phyloP scores from a whole-genome alignment of 2,329 filamentous ascomycete genomes.

The Calonectria pteridis region DNA sequence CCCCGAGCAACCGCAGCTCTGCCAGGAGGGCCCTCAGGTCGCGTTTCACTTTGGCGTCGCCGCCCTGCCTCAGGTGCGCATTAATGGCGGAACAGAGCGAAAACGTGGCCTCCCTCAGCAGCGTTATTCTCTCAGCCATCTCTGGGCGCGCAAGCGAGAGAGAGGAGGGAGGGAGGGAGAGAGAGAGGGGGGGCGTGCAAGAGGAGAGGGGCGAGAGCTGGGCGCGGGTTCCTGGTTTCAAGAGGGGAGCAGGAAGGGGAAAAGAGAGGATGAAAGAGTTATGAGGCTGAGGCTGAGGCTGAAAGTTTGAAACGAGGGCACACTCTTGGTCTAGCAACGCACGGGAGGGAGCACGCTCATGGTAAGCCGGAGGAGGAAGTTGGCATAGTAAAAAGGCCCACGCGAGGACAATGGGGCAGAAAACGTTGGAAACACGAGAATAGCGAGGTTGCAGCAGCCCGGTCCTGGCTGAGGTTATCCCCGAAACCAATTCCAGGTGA shows the following conservation, averaged over 20 bases:
- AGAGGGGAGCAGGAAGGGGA: not conserved
- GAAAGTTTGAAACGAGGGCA: not conserved
- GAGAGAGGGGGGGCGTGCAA: not conserved
- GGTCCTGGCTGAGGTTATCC: not conserved
- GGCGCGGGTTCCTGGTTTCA: not conserved
- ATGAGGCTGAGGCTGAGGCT: slow-evolving; percentile 20
- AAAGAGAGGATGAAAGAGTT: not conserved
- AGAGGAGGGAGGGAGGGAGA: not conserved
- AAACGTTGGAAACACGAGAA: not conserved
- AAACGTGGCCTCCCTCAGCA: slow-evolving; percentile 35
- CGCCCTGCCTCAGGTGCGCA: slow-evolving; percentile 23
- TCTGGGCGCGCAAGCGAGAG: not conserved
- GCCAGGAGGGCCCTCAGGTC: slow-evolving; percentile 33
- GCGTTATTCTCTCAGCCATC: slow-evolving; percentile 32
- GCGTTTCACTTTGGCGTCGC: not conserved
- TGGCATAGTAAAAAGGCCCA: not conserved
- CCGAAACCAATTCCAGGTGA: not conserved
- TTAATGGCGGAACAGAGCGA: slow-evolving; percentile 32
- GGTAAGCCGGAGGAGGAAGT: not conserved
- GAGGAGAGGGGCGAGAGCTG: not conserved
- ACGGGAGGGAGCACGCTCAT: not conserved
- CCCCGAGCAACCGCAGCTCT: slow-evolving; percentile 41
- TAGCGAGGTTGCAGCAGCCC: not conserved
- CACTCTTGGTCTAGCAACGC: not conserved
- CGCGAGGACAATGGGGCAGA: not conserved